phyloP scores from a whole-genome alignment of 78 protist species.

The Dictyostelium purpureum region DNA sequence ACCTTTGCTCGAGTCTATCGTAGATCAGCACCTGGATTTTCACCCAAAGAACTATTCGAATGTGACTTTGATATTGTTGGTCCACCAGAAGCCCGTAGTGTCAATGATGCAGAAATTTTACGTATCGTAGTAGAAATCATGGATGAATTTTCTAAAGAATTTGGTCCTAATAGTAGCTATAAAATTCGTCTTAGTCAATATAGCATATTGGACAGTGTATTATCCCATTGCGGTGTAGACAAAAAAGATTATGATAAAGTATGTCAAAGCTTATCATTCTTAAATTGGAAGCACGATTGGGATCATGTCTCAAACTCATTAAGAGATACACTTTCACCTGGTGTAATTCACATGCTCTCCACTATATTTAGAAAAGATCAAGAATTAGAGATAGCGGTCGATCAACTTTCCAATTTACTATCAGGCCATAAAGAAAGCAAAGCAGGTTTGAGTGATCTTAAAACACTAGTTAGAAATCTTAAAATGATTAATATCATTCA shows the following conservation, averaged over 20 bases:
- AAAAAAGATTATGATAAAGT: not conserved
- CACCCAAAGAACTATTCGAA: conserved; percentile 79
- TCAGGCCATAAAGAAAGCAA: not conserved
- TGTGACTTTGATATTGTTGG: conserved; percentile 81
- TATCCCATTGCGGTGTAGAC: conserved; percentile 43
- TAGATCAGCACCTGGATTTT: conserved; percentile 18
- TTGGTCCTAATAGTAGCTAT: not conserved
- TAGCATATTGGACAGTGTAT: conserved; percentile 24
- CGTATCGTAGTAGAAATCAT: conserved; percentile 61
- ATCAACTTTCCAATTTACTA: conserved; percentile 13
- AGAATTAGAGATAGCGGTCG: not conserved
- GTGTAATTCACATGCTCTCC: not conserved
- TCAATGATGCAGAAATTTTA: conserved; percentile 61
- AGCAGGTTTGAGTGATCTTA: conserved; percentile 9
- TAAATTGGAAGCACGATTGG: conserved; percentile 51
- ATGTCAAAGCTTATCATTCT: conserved; percentile 10
- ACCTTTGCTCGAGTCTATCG: conserved; percentile 55
- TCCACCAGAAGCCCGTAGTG: conserved; percentile 22
- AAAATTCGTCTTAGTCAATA: conserved; percentile 44
- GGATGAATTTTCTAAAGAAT: conserved; percentile 56
- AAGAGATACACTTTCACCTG: not conserved
- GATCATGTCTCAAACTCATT: conserved; percentile 10
- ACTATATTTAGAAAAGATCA: conserved; percentile 22
- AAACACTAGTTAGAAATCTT: conserved; percentile 24
- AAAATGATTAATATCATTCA: conserved; percentile 65